These are phyloP conservation scores for Suillus decipiens DNA, from an alignment of 768 basidiomycete genomes.

Conservation along the genomic window DNA sequence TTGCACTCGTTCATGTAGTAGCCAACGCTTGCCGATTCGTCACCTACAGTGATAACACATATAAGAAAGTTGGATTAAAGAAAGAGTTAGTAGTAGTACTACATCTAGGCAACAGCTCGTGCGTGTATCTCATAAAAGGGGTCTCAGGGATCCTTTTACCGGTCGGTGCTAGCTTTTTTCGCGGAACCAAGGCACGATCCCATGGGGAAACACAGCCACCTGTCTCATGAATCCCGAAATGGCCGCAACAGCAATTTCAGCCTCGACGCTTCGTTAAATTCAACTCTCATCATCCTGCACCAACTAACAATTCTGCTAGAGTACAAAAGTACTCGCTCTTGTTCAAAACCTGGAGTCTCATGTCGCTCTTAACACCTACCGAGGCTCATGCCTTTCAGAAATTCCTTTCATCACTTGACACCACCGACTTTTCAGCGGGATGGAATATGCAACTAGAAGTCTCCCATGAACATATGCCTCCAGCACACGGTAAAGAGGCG, in stretches of 20 bases:
- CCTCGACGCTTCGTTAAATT: slow-evolving; percentile 14
- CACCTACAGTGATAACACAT: too few species aligned
- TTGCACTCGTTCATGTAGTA: background rate
- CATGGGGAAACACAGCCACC: slow-evolving; percentile 34
- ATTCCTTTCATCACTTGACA: slow-evolving; percentile 60
- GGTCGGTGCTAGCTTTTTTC: background rate
- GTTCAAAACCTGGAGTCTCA: slow-evolving; percentile 22
- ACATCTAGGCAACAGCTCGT: background rate
- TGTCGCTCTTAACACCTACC: slow-evolving; percentile 66
- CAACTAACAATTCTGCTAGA: too few species aligned
- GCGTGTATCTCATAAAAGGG: background rate
- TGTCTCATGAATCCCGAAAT: slow-evolving; percentile 20
- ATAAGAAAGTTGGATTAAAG: background rate
- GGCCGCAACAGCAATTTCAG: slow-evolving; percentile 17
- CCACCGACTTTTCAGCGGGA: slow-evolving; percentile 43
- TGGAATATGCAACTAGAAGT: slow-evolving; percentile 44
- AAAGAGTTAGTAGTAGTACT: background rate
- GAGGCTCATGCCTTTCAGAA: slow-evolving; percentile 71
- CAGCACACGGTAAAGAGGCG: slow-evolving; percentile 58
- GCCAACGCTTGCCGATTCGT: too few species aligned
- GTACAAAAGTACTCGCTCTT: background rate
- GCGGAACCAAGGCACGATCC: slow-evolving; percentile 20
- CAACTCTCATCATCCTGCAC: background rate
- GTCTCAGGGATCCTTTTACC: background rate
- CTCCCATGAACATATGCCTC: slow-evolving; percentile 48